Percentiles rank a stretch among this genome's conserved stretches.
These are phyloP conservation scores for Puccinia coronata DNA, from an alignment of 1,284 basidiomycete genomes.

Conservation along the genomic window DNA sequence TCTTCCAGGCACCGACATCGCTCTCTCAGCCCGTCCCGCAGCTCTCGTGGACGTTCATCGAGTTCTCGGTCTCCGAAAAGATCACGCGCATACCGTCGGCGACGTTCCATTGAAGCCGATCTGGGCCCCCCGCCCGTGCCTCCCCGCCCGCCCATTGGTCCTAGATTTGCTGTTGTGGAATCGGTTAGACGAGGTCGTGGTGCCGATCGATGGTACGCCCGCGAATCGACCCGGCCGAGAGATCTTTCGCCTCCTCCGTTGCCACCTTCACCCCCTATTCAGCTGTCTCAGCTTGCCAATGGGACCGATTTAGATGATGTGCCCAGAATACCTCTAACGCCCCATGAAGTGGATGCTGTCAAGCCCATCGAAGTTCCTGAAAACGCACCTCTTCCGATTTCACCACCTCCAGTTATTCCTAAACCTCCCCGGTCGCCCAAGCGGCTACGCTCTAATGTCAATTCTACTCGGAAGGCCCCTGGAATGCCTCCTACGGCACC, in stretches of 20 bases:
- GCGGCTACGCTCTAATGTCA: constrained; percentile 18
- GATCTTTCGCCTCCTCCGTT: constrained; percentile 15
- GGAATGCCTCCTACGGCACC: constrained; percentile 47
- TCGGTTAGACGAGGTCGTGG: neutral
- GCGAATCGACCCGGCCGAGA: constrained; percentile 4
- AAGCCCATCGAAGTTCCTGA: neutral
- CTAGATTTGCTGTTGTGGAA: constrained; percentile 27
- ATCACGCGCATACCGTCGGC: constrained; percentile 7
- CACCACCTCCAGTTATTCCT: constrained; percentile 17
- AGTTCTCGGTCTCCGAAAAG: constrained; percentile 32
- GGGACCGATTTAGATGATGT: neutral
- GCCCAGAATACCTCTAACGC: neutral
- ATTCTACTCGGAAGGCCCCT: constrained; percentile 25
- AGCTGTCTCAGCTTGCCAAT: neutral
- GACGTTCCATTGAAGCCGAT: constrained; percentile 25
- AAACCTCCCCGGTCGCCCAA: constrained; percentile 27
- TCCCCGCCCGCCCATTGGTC: constrained; percentile 43
- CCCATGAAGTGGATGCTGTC: neutral
- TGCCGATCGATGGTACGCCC: constrained; percentile 9
- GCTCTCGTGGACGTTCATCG: constrained; percentile 36
- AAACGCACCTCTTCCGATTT: constrained; percentile 21
- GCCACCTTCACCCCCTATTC: constrained; percentile 10
- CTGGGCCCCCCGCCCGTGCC: constrained; percentile 23
- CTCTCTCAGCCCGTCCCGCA: constrained; percentile 37
- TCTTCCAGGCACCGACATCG: constrained; percentile 36